Percentiles rank a stretch among this genome's conserved stretches.
phyloP scores from a whole-genome alignment of 139 green algal species.

The Pleodorina starrii region DNA sequence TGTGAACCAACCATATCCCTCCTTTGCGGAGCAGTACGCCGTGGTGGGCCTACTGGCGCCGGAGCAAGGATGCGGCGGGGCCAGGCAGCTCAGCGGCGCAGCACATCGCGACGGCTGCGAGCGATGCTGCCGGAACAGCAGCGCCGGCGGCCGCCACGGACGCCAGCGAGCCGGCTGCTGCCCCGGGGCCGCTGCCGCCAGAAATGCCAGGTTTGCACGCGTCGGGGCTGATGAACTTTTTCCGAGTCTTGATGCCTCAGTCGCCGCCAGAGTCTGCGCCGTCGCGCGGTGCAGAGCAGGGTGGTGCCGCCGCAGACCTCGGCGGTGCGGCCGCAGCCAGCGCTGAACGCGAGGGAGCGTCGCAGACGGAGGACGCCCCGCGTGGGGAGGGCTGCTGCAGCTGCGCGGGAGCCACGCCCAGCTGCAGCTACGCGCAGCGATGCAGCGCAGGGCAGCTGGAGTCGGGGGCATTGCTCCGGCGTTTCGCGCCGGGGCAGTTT shows the following conservation, averaged over 20 bases:
- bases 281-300: too few relatives aligned
- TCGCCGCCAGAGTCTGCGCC: not conserved
- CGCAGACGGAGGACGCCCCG: too few relatives aligned
- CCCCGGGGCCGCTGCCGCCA: too few relatives aligned
- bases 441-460: constrained; percentile 43
- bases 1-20: too few relatives aligned
- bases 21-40: not conserved
- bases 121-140: not conserved
- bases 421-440: not conserved
- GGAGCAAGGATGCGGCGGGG: too few relatives aligned
- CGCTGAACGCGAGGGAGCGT: too few relatives aligned
- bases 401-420: too few relatives aligned
- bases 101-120: not conserved
- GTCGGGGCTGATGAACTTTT: constrained; percentile 44
- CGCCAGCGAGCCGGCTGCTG: too few relatives aligned
- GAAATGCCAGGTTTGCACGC: constrained; percentile 40
- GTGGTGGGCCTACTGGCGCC: constrained; percentile 38
- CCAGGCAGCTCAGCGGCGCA: not conserved
- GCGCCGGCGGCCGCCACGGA: not conserved
- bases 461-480: constrained; percentile 23
- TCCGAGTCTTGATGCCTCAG: constrained; percentile 38
- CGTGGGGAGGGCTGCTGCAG: too few relatives aligned
- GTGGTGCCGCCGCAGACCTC: too few relatives aligned
- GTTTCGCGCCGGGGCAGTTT: constrained; percentile 69
- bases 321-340: too few relatives aligned